Evolutionary conservation across 2,329 filamentous ascomycete genomes (phyloP).

Genomic region (Aspergillus viridinutans): DNA sequence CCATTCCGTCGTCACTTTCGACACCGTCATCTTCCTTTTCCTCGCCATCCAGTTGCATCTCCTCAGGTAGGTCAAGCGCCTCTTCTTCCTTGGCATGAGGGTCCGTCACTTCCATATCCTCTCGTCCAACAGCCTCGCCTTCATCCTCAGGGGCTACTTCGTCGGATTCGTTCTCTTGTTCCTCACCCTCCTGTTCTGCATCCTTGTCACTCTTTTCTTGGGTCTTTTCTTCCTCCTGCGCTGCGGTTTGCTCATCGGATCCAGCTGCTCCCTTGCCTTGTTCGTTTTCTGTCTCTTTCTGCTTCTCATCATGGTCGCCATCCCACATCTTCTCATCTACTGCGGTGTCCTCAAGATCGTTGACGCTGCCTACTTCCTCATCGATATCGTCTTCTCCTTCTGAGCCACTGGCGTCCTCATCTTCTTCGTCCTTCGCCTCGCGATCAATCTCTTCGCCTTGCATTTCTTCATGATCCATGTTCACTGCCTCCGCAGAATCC

Average conservation of each 20-base stretch:
- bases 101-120: constrained; percentile 64
- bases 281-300: constrained; percentile 72
- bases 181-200: constrained; percentile 49
- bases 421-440: constrained; percentile 40
- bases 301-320: constrained; percentile 65
- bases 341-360: constrained; percentile 81
- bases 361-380: constrained; percentile 84
- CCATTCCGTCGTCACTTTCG: constrained; percentile 39
- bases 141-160: constrained; percentile 53
- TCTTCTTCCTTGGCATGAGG: constrained; percentile 79
- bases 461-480: constrained; percentile 76
- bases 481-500: constrained; percentile 44
- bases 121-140: constrained; percentile 57
- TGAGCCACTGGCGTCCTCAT: constrained; percentile 59
- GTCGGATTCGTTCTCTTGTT: constrained; percentile 50
- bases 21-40: constrained; percentile 53
- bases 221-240: constrained; percentile 50
- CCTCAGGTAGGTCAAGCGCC: constrained; percentile 77
- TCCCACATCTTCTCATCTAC: constrained; percentile 99
- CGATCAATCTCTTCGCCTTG: constrained; percentile 74
- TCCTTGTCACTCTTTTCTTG: constrained; percentile 43
- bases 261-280: constrained; percentile 49
- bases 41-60: constrained; percentile 75
- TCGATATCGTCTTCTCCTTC: constrained; percentile 69
- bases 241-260: constrained; percentile 57